These are phyloP conservation scores for Peronospora belbahrii DNA, from an alignment of 352 stramenopile species.

Conservation along the genomic window DNA sequence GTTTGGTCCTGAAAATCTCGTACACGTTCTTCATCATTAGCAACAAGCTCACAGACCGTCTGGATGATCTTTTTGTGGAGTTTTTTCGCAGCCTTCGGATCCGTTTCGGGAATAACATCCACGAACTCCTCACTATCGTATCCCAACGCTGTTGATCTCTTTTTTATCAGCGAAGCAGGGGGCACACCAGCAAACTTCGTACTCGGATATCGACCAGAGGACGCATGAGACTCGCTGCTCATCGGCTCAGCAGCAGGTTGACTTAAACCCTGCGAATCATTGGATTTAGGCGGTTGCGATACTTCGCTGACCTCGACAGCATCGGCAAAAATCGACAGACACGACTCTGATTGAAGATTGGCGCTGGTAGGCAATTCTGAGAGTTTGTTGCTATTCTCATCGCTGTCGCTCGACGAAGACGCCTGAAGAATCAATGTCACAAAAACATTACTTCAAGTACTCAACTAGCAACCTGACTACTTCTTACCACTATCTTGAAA, in stretches of 20 bases:
- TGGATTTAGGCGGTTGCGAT: slow-evolving; percentile 1
- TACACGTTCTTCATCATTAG: slow-evolving; percentile 61
- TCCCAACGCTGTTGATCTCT: slow-evolving; percentile 24
- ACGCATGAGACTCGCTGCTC: slow-evolving; percentile 9
- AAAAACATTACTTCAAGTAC: not conserved
- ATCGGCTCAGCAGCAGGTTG: slow-evolving; percentile 10
- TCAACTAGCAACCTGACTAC: not conserved
- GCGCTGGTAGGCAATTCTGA: not conserved
- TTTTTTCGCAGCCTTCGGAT: slow-evolving; percentile 54
- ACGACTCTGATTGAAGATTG: not conserved
- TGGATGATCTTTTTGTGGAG: slow-evolving; percentile 70
- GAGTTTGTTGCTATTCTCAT: slow-evolving; percentile 4
- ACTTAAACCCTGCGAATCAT: slow-evolving; percentile 5
- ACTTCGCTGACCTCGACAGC: slow-evolving; percentile 4
- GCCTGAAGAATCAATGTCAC: slow-evolving; percentile 5
- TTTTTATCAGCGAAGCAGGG: slow-evolving; percentile 17
- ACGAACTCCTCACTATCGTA: slow-evolving; percentile 51
- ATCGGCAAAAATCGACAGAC: slow-evolving; percentile 9
- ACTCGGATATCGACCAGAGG: slow-evolving; percentile 14
- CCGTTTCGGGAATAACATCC: slow-evolving; percentile 40
- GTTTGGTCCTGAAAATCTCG: slow-evolving; percentile 76
- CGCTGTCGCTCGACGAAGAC: slow-evolving; percentile 8
- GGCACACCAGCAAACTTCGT: slow-evolving; percentile 5
- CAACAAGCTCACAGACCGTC: slow-evolving; percentile 51
- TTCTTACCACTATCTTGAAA: slow-evolving; percentile 54